Base-by-base conservation (phyloP, 257 asterid species). In the Penstemon barbatus region DNA sequence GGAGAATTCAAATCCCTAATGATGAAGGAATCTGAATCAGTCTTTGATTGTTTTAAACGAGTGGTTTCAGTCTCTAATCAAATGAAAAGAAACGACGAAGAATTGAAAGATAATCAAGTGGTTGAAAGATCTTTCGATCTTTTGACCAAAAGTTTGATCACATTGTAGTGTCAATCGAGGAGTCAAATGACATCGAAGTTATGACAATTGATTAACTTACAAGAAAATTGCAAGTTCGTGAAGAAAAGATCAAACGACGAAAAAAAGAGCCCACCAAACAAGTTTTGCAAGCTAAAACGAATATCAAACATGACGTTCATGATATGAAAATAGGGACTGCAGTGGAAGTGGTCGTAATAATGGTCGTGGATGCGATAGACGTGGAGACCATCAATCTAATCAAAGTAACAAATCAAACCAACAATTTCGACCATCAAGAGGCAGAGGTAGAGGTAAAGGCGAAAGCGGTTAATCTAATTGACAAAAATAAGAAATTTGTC, bases 91-190 rank as follows among this genome's bases (percentile, higher is more conserved):
- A 42, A 57, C 40, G 71, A 52, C 4, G 70, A 44, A 41, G 18
- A 65, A 40, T 8, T 2, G 9, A 6, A 19, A 3, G 65, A 72
- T n/a, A 43, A 44, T 9, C 33, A 55, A 5, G 76, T 72, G 15
- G 71, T 25, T 25, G 33, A 43, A 33, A 72, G 7, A 64, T 43
- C 4, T 0, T 64, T 15, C 55, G 58, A 6, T 9, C 69, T 2
- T 15, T 67, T 0, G 61, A 50, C 0, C 51, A 53, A 1, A 19
- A 59, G 41, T 72, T 72, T 52, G 71, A 72, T 15, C 65, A 63
- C 15, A 40, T 63, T 44, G 71, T 72, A 38, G 65, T 56, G 57
- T 50, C 60, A 8, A 72, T 63, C 12, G 66, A 72, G 46, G 66
- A 63, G 38, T n/a, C 70, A 12, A 8, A 72, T 3, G 50, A 72